These are phyloP conservation scores for Dactylellina haptotyla DNA, from an alignment of 2,329 filamentous ascomycete genomes.

Conservation along the genomic window DNA sequence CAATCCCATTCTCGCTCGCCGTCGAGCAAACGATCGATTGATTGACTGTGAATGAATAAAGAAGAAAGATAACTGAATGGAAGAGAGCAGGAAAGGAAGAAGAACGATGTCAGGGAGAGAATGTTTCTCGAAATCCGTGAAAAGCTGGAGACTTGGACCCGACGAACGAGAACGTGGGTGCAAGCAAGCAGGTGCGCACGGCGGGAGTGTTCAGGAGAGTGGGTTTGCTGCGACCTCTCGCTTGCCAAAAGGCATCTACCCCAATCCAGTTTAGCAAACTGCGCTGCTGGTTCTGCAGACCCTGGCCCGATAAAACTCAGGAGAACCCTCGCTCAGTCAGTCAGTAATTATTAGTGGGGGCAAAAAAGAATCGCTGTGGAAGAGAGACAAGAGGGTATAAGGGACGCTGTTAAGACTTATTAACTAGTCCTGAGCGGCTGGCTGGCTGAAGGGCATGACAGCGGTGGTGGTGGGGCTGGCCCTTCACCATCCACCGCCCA, in stretches of 20 bases:
- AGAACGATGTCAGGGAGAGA: not conserved
- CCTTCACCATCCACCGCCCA: constrained; percentile 9
- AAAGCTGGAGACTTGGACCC: constrained; percentile 1
- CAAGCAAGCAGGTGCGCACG: no score
- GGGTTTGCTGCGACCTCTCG: not conserved
- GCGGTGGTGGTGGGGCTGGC: constrained; percentile 22
- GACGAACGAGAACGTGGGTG: not conserved
- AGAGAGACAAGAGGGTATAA: constrained; percentile 23
- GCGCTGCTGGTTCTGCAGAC: not conserved
- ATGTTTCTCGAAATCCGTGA: not conserved
- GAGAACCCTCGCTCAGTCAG: constrained; percentile 21
- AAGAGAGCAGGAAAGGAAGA: not conserved
- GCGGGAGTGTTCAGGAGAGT: not conserved
- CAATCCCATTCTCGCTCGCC: constrained; percentile 27
- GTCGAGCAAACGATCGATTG: not conserved
- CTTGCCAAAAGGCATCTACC: no score
- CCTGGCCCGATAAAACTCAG: constrained; percentile 24
- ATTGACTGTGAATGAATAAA: not conserved
- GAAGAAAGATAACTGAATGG: not conserved
- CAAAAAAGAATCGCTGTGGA: not conserved
- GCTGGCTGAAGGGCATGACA: no score
- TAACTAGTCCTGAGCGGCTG: not conserved
- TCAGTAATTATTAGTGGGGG: not conserved
- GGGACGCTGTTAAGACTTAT: constrained; percentile 6
- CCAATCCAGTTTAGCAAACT: no score